Evolutionary conservation across 805 yeast species (phyloP).

Genomic region (Teunomyces aglyptinius): DNA sequence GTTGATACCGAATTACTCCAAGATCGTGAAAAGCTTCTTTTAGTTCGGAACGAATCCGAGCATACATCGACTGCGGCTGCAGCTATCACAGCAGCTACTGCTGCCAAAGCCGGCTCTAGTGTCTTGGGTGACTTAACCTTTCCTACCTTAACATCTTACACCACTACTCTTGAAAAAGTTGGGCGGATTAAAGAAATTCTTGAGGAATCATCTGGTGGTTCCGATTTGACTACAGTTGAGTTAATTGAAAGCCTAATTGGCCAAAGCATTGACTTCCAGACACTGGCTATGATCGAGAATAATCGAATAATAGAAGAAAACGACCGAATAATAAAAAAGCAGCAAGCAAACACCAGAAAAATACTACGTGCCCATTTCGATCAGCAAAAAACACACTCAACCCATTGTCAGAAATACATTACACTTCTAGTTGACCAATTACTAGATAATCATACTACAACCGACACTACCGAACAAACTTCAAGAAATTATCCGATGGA

Average conservation of each 20-base stretch:
- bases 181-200: not conserved
- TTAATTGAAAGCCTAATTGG: not conserved
- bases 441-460: not conserved
- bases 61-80: not conserved
- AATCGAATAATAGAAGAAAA: conserved; percentile 5
- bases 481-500: not conserved
- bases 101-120: not conserved
- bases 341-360: conserved; percentile 4
- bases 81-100: not conserved
- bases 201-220: not conserved
- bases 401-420: not conserved
- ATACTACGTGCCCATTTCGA: conserved; percentile 5
- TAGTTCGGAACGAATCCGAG: not conserved
- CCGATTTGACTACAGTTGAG: not conserved
- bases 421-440: not conserved
- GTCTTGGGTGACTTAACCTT: not conserved
- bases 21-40: not conserved
- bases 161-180: not conserved
- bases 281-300: conserved; percentile 2
- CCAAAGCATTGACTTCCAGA: conserved; percentile 2
- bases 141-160: conserved; percentile 1
- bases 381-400: not conserved
- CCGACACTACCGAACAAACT: not conserved
- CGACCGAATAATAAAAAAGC: conserved; percentile 6
- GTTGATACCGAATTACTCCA: not conserved